Evolutionary conservation across 345 rosid genomes (phyloP).

Genomic region (Ricinus communis): DNA sequence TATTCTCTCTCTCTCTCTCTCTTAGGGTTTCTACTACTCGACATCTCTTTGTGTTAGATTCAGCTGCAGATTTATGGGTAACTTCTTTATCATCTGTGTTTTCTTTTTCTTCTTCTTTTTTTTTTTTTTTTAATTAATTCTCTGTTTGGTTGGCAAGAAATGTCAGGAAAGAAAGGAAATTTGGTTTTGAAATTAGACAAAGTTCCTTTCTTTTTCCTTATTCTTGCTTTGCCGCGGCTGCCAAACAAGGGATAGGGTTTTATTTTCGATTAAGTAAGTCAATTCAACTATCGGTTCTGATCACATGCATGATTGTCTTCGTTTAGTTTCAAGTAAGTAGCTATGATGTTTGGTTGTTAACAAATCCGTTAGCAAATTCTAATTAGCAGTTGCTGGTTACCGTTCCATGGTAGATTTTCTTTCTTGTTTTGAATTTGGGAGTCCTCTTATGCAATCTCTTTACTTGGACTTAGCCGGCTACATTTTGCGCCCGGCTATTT

Average conservation of each 20-base stretch:
- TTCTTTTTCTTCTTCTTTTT: not conserved
- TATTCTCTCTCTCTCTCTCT: not conserved
- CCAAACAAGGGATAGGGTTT: not conserved
- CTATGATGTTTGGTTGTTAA: not conserved
- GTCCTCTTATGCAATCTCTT: not conserved
- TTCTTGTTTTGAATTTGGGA: not conserved
- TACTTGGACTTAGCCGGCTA: not conserved
- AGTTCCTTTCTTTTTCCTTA: not conserved
- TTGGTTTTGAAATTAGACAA: not conserved
- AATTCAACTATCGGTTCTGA: not conserved
- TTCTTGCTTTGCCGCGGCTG: not conserved
- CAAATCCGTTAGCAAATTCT: not conserved
- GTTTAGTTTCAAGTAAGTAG: not conserved
- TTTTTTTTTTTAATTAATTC: not conserved
- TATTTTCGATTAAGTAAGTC: not conserved
- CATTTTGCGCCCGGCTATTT: not conserved
- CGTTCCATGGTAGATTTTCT: not conserved
- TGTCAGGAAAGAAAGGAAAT: not conserved
- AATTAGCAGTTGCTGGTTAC: not conserved
- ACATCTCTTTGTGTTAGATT: constrained; percentile 2
- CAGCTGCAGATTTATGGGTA: constrained; percentile 12
- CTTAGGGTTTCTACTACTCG: constrained; percentile 16
- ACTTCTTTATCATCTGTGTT: not conserved
- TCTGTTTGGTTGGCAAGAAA: constrained; percentile 9
- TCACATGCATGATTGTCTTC: constrained; percentile 5